Evolutionary conservation across 2,329 filamentous ascomycete genomes (phyloP).

Genomic region (Thielaviopsis euricoi): DNA sequence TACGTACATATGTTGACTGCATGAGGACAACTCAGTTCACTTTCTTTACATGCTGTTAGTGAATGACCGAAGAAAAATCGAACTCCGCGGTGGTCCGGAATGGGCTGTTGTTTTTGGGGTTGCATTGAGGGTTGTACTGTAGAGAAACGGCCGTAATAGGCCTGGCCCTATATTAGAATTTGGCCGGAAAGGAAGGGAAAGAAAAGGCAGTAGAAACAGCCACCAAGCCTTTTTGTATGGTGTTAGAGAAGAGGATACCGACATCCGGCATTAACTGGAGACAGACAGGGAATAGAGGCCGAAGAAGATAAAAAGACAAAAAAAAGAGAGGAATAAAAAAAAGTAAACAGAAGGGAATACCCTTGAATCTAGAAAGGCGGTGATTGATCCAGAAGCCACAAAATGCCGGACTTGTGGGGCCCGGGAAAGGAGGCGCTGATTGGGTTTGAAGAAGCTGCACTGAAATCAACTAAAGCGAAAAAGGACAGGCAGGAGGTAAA

Average conservation of each 20-base stretch:
- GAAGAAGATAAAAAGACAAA: not conserved
- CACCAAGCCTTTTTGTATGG: no score
- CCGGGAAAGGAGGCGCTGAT: not conserved
- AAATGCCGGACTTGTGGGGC: not conserved
- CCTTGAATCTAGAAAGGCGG: not conserved
- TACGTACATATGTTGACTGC: not conserved
- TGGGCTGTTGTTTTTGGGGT: not conserved
- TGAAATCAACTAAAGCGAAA: constrained; percentile 7
- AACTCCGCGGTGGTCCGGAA: not conserved
- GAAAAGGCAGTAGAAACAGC: not conserved
- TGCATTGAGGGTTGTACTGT: not conserved
- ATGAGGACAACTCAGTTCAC: not conserved
- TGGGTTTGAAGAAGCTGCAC: no score
- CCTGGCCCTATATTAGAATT: not conserved
- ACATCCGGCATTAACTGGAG: not conserved
- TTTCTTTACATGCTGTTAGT: not conserved
- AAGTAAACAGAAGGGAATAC: not conserved
- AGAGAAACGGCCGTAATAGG: not conserved
- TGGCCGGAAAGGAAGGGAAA: no score
- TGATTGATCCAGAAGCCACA: constrained; percentile 1
- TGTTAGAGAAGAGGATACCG: no score
- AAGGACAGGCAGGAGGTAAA: constrained; percentile 1
- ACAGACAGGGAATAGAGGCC: not conserved
- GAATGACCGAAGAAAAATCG: not conserved
- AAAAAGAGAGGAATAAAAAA: no score